phyloP scores from a whole-genome alignment of 805 yeast species.

The Candida parachauliodes region DNA sequence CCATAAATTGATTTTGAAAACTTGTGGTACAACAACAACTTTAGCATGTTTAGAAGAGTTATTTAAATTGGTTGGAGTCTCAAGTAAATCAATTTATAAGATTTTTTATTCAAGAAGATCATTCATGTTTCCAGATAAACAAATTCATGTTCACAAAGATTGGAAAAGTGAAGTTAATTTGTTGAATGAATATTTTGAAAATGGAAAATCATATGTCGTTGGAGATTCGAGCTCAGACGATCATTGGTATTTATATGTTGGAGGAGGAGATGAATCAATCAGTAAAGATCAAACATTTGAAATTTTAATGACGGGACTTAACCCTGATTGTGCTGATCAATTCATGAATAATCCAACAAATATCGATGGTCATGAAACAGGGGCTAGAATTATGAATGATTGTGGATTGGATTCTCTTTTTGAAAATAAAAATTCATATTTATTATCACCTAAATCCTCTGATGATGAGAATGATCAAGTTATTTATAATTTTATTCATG shows the following conservation, averaged over 20 bases:
- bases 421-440: constrained; percentile 14
- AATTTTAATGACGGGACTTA: constrained; percentile 83
- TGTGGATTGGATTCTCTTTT: constrained; percentile 64
- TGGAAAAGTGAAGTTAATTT: constrained; percentile 80
- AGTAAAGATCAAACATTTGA: constrained; percentile 74
- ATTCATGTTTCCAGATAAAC: constrained; percentile 89
- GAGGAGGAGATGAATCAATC: constrained; percentile 31
- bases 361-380: constrained; percentile 77
- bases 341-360: constrained; percentile 51
- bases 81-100: constrained; percentile 35
- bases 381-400: constrained; percentile 60
- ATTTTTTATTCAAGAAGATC: constrained; percentile 88
- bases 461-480: constrained; percentile 19
- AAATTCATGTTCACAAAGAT: constrained; percentile 71
- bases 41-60: constrained; percentile 69
- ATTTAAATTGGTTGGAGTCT: constrained; percentile 37
- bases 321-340: constrained; percentile 49
- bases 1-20: constrained; percentile 80
- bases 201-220: constrained; percentile 66
- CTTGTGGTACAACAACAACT: constrained; percentile 96
- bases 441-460: constrained; percentile 35
- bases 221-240: constrained; percentile 73
- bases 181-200: constrained; percentile 60
- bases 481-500: constrained; percentile 50
- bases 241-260: constrained; percentile 87